Base-by-base conservation (phyloP, 2,329 filamentous ascomycete genomes). In the Elsinoe perseae region DNA sequence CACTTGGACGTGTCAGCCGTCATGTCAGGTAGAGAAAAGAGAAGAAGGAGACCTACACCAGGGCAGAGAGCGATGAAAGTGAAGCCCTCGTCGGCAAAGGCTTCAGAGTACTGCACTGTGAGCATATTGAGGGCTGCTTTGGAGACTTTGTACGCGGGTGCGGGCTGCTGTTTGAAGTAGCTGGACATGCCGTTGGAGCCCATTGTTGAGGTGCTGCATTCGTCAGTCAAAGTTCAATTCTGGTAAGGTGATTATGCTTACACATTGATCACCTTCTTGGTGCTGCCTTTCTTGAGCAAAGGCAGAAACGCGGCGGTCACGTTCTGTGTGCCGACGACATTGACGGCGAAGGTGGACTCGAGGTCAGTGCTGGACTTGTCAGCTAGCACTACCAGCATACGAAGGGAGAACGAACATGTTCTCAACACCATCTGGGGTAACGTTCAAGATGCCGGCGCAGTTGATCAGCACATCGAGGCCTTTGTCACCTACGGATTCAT, bases 41-140 rank as follows among this genome's bases (percentile, higher is more conserved):
- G 14, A 40, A 2, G 6, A 1, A 32, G 7, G 40, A 27, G 12
- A 64, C 72, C 53, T 69, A 77, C 75, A 1, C 76, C 77, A 5
- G 77, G 77, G 20, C 64, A 70, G 3, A 78, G 40, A 0, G 69
- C 65, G 8, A 76, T 56, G 50, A 77, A 65, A 0, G 68, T 73
- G 58, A 77, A 77, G 1, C 73, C 74, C 23, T 73, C 66, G 4
- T 69, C 58, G 1, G 59, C 67, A 42, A 70, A 69, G 0, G 66
- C 62, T 4, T 66, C 52, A 0, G 73, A 69, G 46, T 72, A 77
- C 58, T 75, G 74, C 0, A 72, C 67, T 1, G 74, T 78, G 32
- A 79, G 61, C 65, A 73, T 73, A 58, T 77, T 76, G 58, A 77
- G 56, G 0, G 75, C 75, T 0, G 76, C 70, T 59, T 79, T 79